Base-by-base conservation (phyloP, 2,329 filamentous ascomycete genomes). In the Elsinoe perseae region DNA sequence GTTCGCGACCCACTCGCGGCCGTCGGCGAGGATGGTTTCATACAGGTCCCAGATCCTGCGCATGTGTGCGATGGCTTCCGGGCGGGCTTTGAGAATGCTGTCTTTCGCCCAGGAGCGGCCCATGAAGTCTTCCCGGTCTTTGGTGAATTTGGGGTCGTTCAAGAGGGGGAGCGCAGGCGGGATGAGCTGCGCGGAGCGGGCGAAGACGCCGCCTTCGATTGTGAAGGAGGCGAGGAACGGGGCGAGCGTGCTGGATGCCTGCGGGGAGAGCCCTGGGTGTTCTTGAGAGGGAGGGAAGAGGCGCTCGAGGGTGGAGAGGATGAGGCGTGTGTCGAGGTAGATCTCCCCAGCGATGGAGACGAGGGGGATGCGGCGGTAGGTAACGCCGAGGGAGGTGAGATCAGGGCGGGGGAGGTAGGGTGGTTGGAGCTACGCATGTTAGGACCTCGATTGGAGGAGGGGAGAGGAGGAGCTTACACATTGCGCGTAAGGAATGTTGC, bases 311-410 rank as follows among this genome's bases (percentile, higher is more conserved):
- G 82, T 84, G 23, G 69, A 69, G 18, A 89, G 68, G 62, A 89
- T 88, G 20, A 88, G 77, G 2, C 83, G 80, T 1, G 83, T 83
- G 72, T 89, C 86, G 59, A 81, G 73, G 71, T 87, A 89, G 42
- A 89, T 72, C 64, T 87, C 80, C 4, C 79, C 75, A 14, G 83
- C 85, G 61, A 88, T 82, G 20, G 81, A 72, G 52, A 89, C 69
- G 52, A 89, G 65, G 1, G 86, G 86, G 57, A 88, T 87, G 57
- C 86, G 83, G 3, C 85, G 79, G 70, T 90, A 85, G 5, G 74
- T 72, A 56, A 88, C 75, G 23, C 82, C 83, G 12, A 89, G 75
- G 1, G 73, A 71, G 16, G 72, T 69, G 12, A 88, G 65, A 65
- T 87, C 83, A 1, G 84, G 83, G 23, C 85, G 81, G 5, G 86